A percentile compares a stretch with the other conserved stretches of the same genome.
phyloP scores from a whole-genome alignment of 73 alveolate genomes.

The Durusdinium trenchii region DNA sequence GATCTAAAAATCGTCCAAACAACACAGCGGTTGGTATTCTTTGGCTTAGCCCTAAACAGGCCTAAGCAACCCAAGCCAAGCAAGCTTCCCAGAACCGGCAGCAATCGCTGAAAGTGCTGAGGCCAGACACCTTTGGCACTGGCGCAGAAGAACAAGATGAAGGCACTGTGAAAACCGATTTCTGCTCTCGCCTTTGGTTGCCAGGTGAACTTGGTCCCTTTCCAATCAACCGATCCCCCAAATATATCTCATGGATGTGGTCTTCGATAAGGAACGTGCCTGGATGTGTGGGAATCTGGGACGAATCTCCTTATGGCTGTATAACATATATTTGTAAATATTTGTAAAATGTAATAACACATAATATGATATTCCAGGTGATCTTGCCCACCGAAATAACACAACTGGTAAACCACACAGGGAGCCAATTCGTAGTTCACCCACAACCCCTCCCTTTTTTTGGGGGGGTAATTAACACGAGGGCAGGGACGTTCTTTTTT shows the following conservation, averaged over 20 bases:
- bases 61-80: neutral
- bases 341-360: no score
- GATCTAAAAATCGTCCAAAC: neutral
- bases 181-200: neutral
- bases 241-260: neutral
- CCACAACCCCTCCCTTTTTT: no score
- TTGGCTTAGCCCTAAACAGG: no score
- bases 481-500: no score
- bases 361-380: no score
- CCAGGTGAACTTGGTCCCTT: neutral
- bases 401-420: no score
- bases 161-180: neutral
- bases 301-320: neutral
- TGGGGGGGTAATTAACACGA: no score
- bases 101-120: neutral
- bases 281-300: neutral
- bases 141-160: slow-evolving; percentile 95
- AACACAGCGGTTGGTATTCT: no score
- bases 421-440: no score
- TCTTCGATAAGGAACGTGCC: neutral
- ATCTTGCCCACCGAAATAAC: no score
- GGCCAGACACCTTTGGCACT: slow-evolving; percentile 87
- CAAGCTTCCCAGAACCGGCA: no score
- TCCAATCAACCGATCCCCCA: neutral
- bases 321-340: neutral